These are phyloP conservation scores for Sphagnum contortum DNA, from an alignment of 225 moss, liverwort and hornwort species.

Conservation along the genomic window DNA sequence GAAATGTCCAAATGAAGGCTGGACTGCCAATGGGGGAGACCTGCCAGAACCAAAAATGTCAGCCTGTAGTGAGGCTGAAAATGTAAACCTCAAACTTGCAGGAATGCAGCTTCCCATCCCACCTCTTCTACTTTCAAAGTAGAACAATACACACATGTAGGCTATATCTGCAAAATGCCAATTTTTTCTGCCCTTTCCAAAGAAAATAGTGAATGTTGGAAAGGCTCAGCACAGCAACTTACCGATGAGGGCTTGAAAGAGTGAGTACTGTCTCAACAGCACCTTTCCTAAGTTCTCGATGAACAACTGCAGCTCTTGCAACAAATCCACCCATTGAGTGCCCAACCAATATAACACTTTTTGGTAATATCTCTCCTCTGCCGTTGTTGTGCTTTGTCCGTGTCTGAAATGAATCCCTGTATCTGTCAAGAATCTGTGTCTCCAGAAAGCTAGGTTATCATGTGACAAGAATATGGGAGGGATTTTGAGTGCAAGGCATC, in stretches of 20 bases:
- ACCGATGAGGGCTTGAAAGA: slow-evolving; percentile 94
- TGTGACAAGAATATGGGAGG: neutral
- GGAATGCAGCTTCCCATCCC: neutral
- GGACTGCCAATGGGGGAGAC: slow-evolving; percentile 86
- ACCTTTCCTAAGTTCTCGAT: slow-evolving; percentile 75
- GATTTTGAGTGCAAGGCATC: neutral
- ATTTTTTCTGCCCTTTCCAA: neutral
- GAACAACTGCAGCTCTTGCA: slow-evolving; percentile 92
- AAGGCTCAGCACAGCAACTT: slow-evolving; percentile 17
- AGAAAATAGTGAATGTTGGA: neutral
- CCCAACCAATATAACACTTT: slow-evolving; percentile 83
- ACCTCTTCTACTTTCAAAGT: neutral
- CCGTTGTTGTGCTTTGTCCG: slow-evolving; percentile 85
- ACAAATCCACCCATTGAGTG: slow-evolving; percentile 99
- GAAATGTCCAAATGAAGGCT: slow-evolving; percentile 91
- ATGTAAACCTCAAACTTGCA: neutral
- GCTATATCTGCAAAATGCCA: neutral
- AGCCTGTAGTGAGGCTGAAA: neutral
- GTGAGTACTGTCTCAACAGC: slow-evolving; percentile 85
- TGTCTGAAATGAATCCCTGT: slow-evolving; percentile 84
- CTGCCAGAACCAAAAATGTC: slow-evolving; percentile 20
- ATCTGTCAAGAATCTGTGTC: slow-evolving; percentile 81
- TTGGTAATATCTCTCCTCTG: slow-evolving; percentile 71
- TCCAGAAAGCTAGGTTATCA: neutral
- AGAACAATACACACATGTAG: no score